Percentiles rank a stretch among this genome's conserved stretches.
Evolutionary conservation across 2,329 filamentous ascomycete genomes (phyloP).

Genomic region (Macrophomina phaseolina): DNA sequence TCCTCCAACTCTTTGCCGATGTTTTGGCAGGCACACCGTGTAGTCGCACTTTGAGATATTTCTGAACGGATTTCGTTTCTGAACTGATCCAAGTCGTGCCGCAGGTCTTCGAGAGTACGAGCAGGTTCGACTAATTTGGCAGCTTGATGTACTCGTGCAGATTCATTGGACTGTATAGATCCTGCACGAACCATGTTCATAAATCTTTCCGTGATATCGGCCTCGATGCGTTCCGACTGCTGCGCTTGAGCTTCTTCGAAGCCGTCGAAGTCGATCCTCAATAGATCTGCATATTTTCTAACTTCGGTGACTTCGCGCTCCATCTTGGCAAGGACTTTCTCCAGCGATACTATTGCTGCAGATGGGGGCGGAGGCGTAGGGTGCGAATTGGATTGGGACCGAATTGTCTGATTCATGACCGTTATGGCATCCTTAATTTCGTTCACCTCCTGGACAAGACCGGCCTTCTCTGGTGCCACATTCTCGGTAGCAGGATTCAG

Average conservation of each 20-base stretch:
- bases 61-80: not conserved
- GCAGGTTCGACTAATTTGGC: not conserved
- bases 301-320: not conserved
- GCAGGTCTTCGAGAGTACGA: not conserved
- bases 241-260: not conserved
- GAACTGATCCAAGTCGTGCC: not conserved
- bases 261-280: not conserved
- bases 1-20: not conserved
- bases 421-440: not conserved
- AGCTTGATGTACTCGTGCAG: too few relatives aligned
- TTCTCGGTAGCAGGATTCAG: too few relatives aligned
- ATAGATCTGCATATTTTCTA: not conserved
- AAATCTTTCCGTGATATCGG: not conserved
- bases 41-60: not conserved
- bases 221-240: slow-evolving; percentile 5
- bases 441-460: not conserved
- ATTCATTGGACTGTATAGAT: too few relatives aligned
- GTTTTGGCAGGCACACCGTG: not conserved
- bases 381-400: not conserved
- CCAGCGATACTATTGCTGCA: not conserved
- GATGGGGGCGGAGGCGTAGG: not conserved
- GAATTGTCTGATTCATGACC: not conserved
- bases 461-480: too few relatives aligned
- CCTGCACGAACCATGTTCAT: too few relatives aligned
- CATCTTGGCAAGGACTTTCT: not conserved